phyloP scores from a whole-genome alignment of 352 stramenopile species.

The Globisporangium abappressorium region DNA sequence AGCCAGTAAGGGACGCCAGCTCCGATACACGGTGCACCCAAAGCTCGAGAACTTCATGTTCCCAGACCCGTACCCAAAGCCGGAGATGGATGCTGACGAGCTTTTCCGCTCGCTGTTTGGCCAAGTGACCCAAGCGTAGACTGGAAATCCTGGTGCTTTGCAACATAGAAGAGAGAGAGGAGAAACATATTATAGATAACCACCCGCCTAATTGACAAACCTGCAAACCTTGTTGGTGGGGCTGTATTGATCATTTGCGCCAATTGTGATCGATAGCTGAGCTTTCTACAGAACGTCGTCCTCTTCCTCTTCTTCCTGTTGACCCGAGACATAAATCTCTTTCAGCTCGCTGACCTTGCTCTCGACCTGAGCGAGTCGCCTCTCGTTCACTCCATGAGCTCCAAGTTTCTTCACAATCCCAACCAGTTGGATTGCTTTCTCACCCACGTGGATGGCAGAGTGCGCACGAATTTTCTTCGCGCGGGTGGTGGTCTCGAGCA shows the following conservation, averaged over 20 bases:
- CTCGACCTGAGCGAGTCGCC: slow-evolving; percentile 46
- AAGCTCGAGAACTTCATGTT: slow-evolving; percentile 92
- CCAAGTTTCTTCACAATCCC: slow-evolving; percentile 85
- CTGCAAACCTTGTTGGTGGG: slow-evolving; percentile 5
- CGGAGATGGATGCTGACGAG: slow-evolving; percentile 81
- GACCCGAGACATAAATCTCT: slow-evolving; percentile 50
- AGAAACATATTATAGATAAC: slow-evolving; percentile 17
- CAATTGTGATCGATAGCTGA: not conserved
- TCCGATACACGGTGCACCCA: slow-evolving; percentile 82
- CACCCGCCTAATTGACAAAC: slow-evolving; percentile 11
- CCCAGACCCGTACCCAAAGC: slow-evolving; percentile 69
- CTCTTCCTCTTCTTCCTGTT: slow-evolving; percentile 81
- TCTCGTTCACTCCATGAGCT: slow-evolving; percentile 48
- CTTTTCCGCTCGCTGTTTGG: slow-evolving; percentile 85
- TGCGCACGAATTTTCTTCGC: slow-evolving; percentile 81
- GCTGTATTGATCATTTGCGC: not conserved
- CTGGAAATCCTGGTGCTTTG: slow-evolving; percentile 1
- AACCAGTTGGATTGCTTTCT: slow-evolving; percentile 75
- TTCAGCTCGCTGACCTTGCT: slow-evolving; percentile 41
- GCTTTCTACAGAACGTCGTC: slow-evolving; percentile 76
- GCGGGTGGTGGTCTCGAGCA: slow-evolving; percentile 57
- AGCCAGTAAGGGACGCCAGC: slow-evolving; percentile 78
- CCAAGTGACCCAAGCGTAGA: slow-evolving; percentile 44
- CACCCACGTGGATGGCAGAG: slow-evolving; percentile 62
- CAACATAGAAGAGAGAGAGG: slow-evolving; percentile 15